These are phyloP conservation scores for Zygosaccharomyces sapae DNA, from an alignment of 1,139 yeast genomes.

Conservation along the genomic window DNA sequence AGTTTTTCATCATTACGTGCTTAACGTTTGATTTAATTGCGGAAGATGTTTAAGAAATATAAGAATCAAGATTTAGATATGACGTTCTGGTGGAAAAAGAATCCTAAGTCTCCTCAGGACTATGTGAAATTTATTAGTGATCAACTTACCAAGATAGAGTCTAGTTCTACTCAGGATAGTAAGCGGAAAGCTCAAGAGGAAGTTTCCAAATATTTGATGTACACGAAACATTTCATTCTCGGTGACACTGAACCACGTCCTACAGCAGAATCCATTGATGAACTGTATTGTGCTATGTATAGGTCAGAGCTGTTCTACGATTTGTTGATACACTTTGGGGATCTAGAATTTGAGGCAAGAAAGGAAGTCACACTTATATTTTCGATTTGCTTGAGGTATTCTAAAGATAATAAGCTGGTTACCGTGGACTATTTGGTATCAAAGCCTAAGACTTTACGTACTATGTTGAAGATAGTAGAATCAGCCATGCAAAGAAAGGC, in stretches of 20 bases:
- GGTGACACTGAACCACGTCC: conserved; percentile 70
- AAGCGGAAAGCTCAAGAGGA: conserved; percentile 71
- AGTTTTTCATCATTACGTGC: background rate
- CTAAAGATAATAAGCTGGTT: conserved; percentile 71
- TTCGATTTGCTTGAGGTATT: conserved; percentile 73
- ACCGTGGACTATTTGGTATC: conserved; percentile 78
- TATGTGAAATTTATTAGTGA: conserved; percentile 73
- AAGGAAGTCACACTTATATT: conserved; percentile 76
- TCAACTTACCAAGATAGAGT: conserved; percentile 61
- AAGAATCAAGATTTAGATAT: conserved; percentile 41
- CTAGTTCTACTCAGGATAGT: conserved; percentile 42
- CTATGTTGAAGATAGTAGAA: conserved; percentile 68
- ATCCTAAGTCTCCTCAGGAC: conserved; percentile 89
- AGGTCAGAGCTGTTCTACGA: conserved; percentile 63
- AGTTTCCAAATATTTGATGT: conserved; percentile 61
- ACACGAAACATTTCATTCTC: conserved; percentile 62
- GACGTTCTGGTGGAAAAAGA: conserved; percentile 88
- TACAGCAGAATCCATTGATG: conserved; percentile 71
- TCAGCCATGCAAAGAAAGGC: conserved; percentile 37
- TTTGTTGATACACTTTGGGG: conserved; percentile 53
- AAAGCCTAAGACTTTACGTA: conserved; percentile 60
- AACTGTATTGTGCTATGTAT: conserved; percentile 39
- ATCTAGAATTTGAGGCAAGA: conserved; percentile 82
- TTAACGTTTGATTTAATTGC: background rate
- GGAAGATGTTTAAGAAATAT: conserved; percentile 30